Conservation (phyloP, 2,329 filamentous ascomycete species). For the Fusarium concolor region DNA sequence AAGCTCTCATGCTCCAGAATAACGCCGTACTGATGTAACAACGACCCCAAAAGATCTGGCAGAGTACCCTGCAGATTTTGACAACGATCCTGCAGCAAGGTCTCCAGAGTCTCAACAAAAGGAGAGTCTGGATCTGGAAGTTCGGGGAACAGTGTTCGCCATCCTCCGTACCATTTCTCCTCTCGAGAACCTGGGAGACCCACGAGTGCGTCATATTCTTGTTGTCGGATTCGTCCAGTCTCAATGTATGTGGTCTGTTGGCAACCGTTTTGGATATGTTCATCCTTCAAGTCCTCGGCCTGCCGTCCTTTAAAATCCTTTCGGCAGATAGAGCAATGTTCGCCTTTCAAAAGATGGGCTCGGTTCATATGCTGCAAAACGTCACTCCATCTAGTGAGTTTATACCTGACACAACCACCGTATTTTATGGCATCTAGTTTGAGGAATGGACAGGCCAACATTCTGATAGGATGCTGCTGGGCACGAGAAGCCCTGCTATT, state of each 20-base stretch:
- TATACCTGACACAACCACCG: no score
- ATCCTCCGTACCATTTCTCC: not conserved
- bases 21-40: accelerated
- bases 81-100: accelerated
- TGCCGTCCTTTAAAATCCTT: accelerated
- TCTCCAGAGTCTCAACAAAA: not conserved
- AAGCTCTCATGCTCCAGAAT: accelerated
- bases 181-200: accelerated
- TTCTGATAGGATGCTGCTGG: not conserved
- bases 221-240: accelerated
- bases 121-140: accelerated
- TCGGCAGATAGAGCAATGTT: not conserved
- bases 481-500: accelerated
- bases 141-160: not conserved
- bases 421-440: no score
- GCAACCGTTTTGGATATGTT: not conserved
- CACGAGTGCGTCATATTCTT: accelerated
- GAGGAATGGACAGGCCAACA: no score
- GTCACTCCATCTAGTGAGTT: not conserved
- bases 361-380: not conserved
- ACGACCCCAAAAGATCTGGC: accelerated
- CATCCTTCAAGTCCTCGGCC: accelerated
- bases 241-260: accelerated
- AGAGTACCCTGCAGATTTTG: not conserved
- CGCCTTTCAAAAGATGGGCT: accelerated